Percentiles rank a stretch among this genome's conserved stretches.
Evolutionary conservation across 179 eudicot genomes (phyloP).

Genomic region (Corrigiola litoralis): DNA sequence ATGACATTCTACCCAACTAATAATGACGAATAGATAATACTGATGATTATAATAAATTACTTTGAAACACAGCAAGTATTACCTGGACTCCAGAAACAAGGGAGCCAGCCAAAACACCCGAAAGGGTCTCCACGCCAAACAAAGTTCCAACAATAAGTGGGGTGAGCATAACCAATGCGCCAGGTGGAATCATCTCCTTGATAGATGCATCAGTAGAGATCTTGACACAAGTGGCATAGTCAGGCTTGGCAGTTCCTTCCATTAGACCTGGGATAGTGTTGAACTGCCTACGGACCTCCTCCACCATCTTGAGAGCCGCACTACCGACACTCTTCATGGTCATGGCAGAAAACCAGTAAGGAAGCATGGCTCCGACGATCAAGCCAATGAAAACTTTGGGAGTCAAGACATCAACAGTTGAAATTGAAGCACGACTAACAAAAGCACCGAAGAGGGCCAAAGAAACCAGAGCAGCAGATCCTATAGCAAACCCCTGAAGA

Average conservation of each 20-base stretch:
- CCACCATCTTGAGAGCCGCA: conserved; percentile 89
- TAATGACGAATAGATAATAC: too few species aligned
- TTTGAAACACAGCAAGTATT: too few species aligned
- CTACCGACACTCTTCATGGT: conserved; percentile 94
- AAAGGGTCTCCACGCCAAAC: conserved; percentile 1
- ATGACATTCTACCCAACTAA: too few species aligned
- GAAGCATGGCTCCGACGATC: conserved; percentile 89
- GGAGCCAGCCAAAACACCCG: conserved; percentile 3
- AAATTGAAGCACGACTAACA: conserved; percentile 74
- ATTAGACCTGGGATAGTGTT: conserved; percentile 82
- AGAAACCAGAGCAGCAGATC: conserved; percentile 92
- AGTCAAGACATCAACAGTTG: conserved; percentile 76
- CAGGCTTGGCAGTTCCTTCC: conserved; percentile 82
- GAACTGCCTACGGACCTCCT: conserved; percentile 88
- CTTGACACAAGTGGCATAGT: conserved; percentile 84
- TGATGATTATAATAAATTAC: too few species aligned
- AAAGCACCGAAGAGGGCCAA: conserved; percentile 88
- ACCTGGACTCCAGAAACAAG: conserved; percentile 5
- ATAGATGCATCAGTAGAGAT: conserved; percentile 90
- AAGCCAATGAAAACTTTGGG: conserved; percentile 87
- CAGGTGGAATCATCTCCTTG: conserved; percentile 91
- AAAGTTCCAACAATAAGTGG: conserved; percentile 1
- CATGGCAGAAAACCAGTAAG: conserved; percentile 97
- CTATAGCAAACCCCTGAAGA: conserved; percentile 80
- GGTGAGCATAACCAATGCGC: conserved; percentile 19